Conservation (phyloP, 306 rosid genomes). For the Geum urbanum region DNA sequence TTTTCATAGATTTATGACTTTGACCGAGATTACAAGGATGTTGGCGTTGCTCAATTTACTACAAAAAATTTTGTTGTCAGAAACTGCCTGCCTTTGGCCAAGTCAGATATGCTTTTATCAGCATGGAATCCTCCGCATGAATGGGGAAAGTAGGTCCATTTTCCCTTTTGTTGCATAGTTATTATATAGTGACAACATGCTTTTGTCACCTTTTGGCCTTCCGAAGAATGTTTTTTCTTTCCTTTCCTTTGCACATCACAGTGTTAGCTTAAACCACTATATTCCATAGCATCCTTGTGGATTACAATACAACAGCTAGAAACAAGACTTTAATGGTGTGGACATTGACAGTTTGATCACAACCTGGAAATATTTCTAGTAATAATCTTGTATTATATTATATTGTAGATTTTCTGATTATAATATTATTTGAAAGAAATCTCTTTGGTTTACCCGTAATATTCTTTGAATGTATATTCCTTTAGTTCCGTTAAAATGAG, state of each 20-base stretch:
- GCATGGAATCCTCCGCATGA: slow-evolving; percentile 94
- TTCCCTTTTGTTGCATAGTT: slow-evolving; percentile 25
- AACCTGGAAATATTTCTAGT: neutral
- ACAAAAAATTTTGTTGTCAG: slow-evolving; percentile 90
- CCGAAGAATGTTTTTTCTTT: neutral
- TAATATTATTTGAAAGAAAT: neutral
- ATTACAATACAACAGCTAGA: neutral
- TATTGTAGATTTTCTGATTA: neutral
- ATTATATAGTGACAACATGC: neutral
- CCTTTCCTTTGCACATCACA: neutral
- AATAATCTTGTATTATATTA: neutral
- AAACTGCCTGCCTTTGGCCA: slow-evolving; percentile 81
- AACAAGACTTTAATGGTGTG: neutral
- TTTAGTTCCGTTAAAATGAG: no score
- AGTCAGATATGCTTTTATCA: slow-evolving; percentile 95
- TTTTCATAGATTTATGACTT: slow-evolving; percentile 72
- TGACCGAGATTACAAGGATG: slow-evolving; percentile 97
- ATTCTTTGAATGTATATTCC: no score
- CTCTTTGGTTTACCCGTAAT: neutral
- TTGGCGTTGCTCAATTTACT: slow-evolving; percentile 87
- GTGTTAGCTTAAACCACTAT: neutral
- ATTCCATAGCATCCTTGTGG: neutral
- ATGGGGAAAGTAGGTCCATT: slow-evolving; percentile 82
- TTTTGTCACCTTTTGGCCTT: neutral
- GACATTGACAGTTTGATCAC: slow-evolving; percentile 2